Evolutionary conservation across 352 stramenopile genomes (phyloP), one percentile per base, ranked within the genome.

Genomic region (Achlya hypogyna): DNA sequence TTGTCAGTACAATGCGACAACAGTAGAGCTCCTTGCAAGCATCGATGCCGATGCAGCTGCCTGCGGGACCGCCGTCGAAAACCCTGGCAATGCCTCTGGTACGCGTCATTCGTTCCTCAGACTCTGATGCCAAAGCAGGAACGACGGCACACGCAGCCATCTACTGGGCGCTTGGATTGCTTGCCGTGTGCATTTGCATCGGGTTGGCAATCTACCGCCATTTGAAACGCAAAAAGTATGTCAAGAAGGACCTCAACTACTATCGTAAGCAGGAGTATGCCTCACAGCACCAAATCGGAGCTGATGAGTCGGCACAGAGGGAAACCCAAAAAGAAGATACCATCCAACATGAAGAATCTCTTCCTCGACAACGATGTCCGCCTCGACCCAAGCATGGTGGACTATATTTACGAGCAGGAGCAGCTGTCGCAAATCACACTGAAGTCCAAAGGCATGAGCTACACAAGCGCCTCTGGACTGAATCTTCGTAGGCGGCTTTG

Each of bases 391-490:
- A 27, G 3, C 10, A 67, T 67, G 60, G 60, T 25, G 18, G 18
- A 58, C 28, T 67, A 51, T 22, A 58, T 49, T 18, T 49, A 59
- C 34, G n/a, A 49, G 5, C 60, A 67, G 59, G 51, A 67, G n/a
- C 51, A 67, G 25, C 51, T 67, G 5, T 67, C 60, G 27, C 60
- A 67, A 18, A 67, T 67, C 29, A 59, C 40, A 5, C 47, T 67
- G 12, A 49, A 49, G 18, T 67, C 60, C 42, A 67, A 67, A 59
- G 60, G 60, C 53, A 56, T 56, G 42, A 49, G 18, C 10, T 62
- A 43, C 31, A 5, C 49, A n/a, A 40, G 45, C 34, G 53, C 22
- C 28, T 10, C 10, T 40, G 16, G 27, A 0, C 25, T 42, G 18
- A 40, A 40, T 18, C 2, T 5, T 22, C 6, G 2, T 52, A 67